Base-by-base conservation (phyloP, 441 rosid genomes). In the Biscutella laevigata region DNA sequence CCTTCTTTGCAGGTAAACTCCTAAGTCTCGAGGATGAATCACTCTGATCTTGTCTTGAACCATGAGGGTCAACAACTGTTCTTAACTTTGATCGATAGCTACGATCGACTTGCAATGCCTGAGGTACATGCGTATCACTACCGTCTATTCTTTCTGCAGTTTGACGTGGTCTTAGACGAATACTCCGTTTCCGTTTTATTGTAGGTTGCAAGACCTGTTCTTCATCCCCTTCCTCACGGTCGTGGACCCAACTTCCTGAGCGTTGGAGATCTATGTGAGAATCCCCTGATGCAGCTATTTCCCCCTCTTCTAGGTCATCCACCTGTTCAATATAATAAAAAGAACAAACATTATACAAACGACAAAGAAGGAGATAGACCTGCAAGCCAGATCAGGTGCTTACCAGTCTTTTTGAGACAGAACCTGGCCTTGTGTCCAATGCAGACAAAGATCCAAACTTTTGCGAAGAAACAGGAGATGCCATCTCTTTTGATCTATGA, bases 361-460 rank as follows among this genome's bases (percentile, higher is more conserved):
- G 9, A 40, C 5, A 45, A 53, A 47, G 10, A 53, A 13, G n/a
- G 14, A 52, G 57, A 54, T 46, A 43, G 53, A 39, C 47, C 58
- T 49, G 5, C 43, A 22, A 65, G 53, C 53, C 8, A 62, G 17
- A 44, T 45, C 65, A 63, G 59, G 59, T 27, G 41, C 73, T 42
- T 78, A 94, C 99, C 94, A 71, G 75, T 78, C 78, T 77, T 71
- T 80, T 94, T 28, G 94, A 73, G 67, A 67, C 67, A 64, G 95
- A 82, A 64, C 86, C 75, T 54, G 96, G 99, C 74, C 94, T 77
- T 35, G 94, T 83, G 71, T 89, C 99, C 68, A 94, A 76, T 16
- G 99, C 99, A 42, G 96, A 89, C 50, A 94, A 81, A 66, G 96
- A 94, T 19, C 95, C 96, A 72, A 94, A 94, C 74, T 94, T 94